Evolutionary conservation across 73 alveolate genomes (phyloP).

Genomic region (Uronychia binucleata): DNA sequence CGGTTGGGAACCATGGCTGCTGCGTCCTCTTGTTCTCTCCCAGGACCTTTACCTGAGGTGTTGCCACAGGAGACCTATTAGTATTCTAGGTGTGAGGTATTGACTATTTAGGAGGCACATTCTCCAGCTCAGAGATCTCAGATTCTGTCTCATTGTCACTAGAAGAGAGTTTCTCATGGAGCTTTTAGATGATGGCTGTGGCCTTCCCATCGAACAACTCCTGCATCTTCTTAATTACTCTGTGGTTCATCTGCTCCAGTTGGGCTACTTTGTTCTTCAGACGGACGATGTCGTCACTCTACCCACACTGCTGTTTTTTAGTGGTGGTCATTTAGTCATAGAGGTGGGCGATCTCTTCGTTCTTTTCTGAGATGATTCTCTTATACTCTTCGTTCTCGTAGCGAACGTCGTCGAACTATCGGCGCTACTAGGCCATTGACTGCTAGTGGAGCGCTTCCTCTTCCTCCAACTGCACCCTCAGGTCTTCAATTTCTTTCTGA

Average conservation of each 20-base stretch:
- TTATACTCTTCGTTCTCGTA: neutral
- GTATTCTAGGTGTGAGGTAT: too few species aligned
- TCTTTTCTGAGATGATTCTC: neutral
- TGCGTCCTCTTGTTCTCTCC: neutral
- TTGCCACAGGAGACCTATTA: neutral
- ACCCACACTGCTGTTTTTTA: neutral
- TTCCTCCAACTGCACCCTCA: neutral
- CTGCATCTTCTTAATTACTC: neutral
- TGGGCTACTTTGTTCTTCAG: neutral
- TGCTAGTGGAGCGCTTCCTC: neutral
- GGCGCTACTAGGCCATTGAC: neutral
- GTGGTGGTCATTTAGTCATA: neutral
- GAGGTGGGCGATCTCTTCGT: constrained; percentile 1
- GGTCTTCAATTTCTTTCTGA: neutral
- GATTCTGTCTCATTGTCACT: neutral
- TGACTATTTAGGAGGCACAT: neutral
- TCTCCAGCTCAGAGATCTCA: neutral
- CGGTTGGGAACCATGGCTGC: neutral
- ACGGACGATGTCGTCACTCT: neutral
- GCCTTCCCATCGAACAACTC: neutral
- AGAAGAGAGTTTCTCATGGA: neutral
- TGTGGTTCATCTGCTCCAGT: neutral
- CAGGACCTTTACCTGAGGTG: neutral
- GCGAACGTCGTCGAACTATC: neutral
- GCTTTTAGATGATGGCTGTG: neutral